Percentiles rank a stretch among this genome's conserved stretches.
phyloP scores from a whole-genome alignment of 495 filamentous ascomycete species.

The Viridothelium virens region DNA sequence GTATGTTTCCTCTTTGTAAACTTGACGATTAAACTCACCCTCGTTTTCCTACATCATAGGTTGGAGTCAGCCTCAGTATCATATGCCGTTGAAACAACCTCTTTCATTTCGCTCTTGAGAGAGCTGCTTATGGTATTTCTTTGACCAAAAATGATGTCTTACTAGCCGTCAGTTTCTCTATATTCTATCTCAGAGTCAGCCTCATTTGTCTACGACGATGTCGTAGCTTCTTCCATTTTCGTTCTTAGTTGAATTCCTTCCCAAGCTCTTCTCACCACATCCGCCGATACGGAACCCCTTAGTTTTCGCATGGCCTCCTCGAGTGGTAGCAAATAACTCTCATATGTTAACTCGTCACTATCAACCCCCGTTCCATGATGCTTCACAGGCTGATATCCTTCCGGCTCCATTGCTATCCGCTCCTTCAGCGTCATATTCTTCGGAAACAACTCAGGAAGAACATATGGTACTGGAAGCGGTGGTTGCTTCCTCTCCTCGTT shows the following conservation, averaged over 20 bases:
- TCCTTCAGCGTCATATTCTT: constrained; percentile 31
- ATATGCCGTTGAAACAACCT: no score
- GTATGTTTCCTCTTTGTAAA: no score
- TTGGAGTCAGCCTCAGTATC: no score
- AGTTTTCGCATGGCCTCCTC: constrained; percentile 39
- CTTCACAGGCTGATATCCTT: constrained; percentile 36
- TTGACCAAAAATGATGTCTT: no score
- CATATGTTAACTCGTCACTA: constrained; percentile 40
- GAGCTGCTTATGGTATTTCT: no score
- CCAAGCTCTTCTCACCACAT: constrained; percentile 41
- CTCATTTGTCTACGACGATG: neutral
- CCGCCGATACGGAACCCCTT: constrained; percentile 33
- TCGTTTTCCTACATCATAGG: no score
- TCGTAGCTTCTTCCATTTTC: constrained; percentile 27
- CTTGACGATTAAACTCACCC: no score
- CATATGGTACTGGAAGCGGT: constrained; percentile 17
- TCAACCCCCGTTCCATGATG: constrained; percentile 42
- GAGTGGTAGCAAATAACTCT: constrained; percentile 36
- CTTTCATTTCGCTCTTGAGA: no score
- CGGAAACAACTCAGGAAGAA: constrained; percentile 31
- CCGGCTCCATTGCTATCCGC: constrained; percentile 34
- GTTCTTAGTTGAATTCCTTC: constrained; percentile 30
- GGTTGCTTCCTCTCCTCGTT: neutral
- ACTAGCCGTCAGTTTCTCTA: no score
- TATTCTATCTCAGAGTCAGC: neutral